These are phyloP conservation scores for Bathelium albidoporum DNA, from an alignment of 495 filamentous ascomycete species.

Conservation along the genomic window DNA sequence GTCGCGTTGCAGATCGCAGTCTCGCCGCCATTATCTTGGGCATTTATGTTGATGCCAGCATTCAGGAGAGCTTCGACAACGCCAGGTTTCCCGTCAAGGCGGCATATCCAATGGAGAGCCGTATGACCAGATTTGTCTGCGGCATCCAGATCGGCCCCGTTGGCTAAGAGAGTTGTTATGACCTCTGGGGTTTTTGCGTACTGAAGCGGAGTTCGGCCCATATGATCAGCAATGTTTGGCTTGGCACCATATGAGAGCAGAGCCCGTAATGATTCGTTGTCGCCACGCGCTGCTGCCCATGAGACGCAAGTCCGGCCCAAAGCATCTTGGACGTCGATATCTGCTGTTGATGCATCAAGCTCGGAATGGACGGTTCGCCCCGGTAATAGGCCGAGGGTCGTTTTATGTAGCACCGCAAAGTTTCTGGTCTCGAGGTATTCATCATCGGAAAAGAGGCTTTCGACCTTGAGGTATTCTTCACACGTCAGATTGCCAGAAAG, in stretches of 20 bases:
- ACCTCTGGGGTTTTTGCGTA: neutral
- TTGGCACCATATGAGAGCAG: constrained; percentile 1
- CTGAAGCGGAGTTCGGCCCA: neutral
- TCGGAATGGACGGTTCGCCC: neutral
- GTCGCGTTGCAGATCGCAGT: neutral
- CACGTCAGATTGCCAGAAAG: neutral
- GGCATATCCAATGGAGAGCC: constrained; percentile 4
- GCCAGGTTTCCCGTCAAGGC: neutral
- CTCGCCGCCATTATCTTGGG: constrained; percentile 2
- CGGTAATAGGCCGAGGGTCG: neutral
- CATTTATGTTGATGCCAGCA: neutral
- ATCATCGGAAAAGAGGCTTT: neutral
- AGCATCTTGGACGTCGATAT: neutral
- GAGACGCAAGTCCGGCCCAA: neutral
- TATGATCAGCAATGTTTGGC: neutral
- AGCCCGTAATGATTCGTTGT: neutral
- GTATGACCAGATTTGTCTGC: neutral
- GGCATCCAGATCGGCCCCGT: constrained; percentile 1
- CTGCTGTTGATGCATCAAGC: constrained; percentile 1
- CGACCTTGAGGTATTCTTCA: neutral
- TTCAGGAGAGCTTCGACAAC: neutral
- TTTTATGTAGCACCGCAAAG: constrained; percentile 1
- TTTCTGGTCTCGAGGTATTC: neutral
- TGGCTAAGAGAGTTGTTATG: neutral
- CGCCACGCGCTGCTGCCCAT: neutral